Evolutionary conservation across 2,329 filamentous ascomycete species (phyloP), one percentile per base, ranked within the genome.

Genomic region (Fusarium sambucinum): DNA sequence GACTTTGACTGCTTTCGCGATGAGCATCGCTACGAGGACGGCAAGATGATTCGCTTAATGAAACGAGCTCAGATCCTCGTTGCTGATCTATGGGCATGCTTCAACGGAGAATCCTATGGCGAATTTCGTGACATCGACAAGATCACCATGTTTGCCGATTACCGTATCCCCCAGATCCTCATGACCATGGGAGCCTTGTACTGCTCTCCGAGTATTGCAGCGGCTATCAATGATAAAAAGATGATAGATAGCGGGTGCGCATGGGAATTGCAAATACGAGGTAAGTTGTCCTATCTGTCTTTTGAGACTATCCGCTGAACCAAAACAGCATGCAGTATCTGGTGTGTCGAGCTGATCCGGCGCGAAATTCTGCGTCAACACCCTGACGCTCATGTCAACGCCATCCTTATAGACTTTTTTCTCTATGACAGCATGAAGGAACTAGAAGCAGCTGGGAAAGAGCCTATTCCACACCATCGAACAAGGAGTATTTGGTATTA

Each of bases 61-160:
- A 99, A 99, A 81, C 89, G 96, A 13, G 94, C 96, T 3, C 96
- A 99, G 79, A 99, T 99, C 63, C 86, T 98, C 21, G 94, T 97
- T 4, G 96, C 96, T 23, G 96, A 99, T 78, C 78, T 98, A 1
- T 99, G 96, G 96, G 96, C 96, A 7, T 96, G 94, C 67, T 98
- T 98, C 77, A 88, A 95, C 54, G 94, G 93, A 45, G 84, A 90
- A 70, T 85, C 87, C 27, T 94, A 90, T 74, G 96, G 96, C 32
- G 83, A 86, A 29, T 99, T 99, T 78, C 77, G 88, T 59, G 96
- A 99, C 76, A 97, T 99, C 73, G 91, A 96, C 80, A 93, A 94
- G 77, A 91, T 99, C 74, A 99, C 96, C 63, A 98, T 98, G 90
- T 99, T 99, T 82, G 94, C 96, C 75, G 96, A 99, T 81, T 99